Conservation (phyloP, 345 rosid species). For the Eucalyptus caleyi region DNA sequence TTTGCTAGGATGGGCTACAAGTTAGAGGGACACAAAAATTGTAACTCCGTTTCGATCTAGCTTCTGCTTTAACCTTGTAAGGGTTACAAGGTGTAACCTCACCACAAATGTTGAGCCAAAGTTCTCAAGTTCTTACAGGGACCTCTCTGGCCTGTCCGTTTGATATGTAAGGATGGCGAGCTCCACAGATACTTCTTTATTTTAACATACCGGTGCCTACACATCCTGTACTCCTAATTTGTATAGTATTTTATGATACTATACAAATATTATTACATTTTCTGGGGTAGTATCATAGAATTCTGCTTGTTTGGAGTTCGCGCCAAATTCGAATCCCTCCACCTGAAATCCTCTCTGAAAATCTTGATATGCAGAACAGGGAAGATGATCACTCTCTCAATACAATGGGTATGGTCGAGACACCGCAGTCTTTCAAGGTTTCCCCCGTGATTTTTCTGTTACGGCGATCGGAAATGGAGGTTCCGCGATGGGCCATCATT, state of each 20-base stretch:
- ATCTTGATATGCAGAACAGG: not conserved
- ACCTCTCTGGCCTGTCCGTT: too few species aligned
- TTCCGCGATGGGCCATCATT: not conserved
- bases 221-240: accelerated
- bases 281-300: not conserved
- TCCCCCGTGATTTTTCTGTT: not conserved
- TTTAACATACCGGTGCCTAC: accelerated
- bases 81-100: too few species aligned
- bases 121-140: too few species aligned
- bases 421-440: not conserved
- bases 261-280: too few species aligned
- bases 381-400: not conserved
- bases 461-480: not conserved
- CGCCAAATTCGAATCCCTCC: not conserved
- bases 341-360: not conserved
- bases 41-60: too few species aligned
- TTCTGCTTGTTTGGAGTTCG: not conserved
- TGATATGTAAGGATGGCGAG: too few species aligned
- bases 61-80: too few species aligned
- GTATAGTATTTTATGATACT: too few species aligned
- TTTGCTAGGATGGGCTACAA: not conserved
- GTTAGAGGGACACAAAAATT: not conserved
- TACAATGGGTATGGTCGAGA: not conserved
- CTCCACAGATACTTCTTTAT: too few species aligned
- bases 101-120: too few species aligned